Percentiles rank a stretch among this genome's conserved stretches.
Conservation (phyloP, 1,284 basidiomycete species). For the Phlebopus sp. region DNA sequence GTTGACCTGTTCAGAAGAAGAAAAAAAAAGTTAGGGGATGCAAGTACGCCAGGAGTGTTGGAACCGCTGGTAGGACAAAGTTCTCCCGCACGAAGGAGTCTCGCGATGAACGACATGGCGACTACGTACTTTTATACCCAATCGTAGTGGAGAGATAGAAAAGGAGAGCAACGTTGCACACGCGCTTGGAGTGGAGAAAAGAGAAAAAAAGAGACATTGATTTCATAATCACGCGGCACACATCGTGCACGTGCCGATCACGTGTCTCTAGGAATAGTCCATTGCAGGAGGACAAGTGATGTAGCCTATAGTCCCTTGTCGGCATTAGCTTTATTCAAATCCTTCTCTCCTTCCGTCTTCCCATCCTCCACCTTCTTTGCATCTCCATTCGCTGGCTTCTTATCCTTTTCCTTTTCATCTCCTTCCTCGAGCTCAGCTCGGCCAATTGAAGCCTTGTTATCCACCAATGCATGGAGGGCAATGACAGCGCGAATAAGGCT, state of each 20-base stretch:
- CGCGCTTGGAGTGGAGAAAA: conserved; percentile 5
- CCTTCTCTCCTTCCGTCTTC: conserved; percentile 37
- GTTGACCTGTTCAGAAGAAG: conserved; percentile 16
- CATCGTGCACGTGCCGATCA: conserved; percentile 28
- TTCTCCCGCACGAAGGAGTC: not conserved
- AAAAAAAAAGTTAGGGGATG: conserved; percentile 20
- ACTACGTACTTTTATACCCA: conserved; percentile 20
- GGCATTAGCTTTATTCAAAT: conserved; percentile 24
- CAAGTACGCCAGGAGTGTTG: conserved; percentile 2
- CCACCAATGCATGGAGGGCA: conserved; percentile 89
- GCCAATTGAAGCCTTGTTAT: conserved; percentile 79
- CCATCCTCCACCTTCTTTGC: conserved; percentile 39
- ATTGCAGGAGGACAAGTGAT: too few relatives aligned
- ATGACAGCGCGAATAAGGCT: conserved; percentile 90
- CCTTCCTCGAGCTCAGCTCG: conserved; percentile 78
- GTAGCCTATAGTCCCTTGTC: conserved; percentile 29
- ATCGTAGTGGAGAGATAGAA: conserved; percentile 6
- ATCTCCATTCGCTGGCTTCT: conserved; percentile 41
- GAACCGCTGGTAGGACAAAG: not conserved
- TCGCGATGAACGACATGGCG: not conserved
- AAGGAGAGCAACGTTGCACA: not conserved
- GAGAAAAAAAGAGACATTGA: too few relatives aligned
- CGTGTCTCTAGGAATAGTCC: too few relatives aligned
- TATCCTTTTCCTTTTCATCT: conserved; percentile 51
- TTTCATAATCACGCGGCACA: conserved; percentile 21